Evolutionary conservation across 345 rosid genomes (phyloP).

Genomic region (Raphanus sativus): DNA sequence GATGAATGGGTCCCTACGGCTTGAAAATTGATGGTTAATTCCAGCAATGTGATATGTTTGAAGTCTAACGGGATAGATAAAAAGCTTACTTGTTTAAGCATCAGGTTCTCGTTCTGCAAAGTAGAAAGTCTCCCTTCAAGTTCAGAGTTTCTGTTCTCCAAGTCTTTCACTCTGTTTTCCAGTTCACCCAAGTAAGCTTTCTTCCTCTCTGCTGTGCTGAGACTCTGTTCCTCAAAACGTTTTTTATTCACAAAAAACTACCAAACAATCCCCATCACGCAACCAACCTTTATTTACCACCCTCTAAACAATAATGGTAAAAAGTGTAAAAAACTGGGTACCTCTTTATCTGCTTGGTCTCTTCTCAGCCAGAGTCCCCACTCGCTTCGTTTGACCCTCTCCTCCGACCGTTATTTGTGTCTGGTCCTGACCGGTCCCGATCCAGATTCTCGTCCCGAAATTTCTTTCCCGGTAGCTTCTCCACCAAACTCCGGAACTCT

Average conservation of each 20-base stretch:
- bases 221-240: constrained; percentile 93
- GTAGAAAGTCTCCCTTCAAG: constrained; percentile 88
- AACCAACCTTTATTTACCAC: not conserved
- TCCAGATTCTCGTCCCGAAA: constrained; percentile 18
- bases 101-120: constrained; percentile 84
- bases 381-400: constrained; percentile 61
- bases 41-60: too few relatives aligned
- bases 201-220: constrained; percentile 97
- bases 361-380: constrained; percentile 80
- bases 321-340: not conserved
- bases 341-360: constrained; percentile 82
- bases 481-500: constrained; percentile 83
- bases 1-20: too few relatives aligned
- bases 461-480: constrained; percentile 45
- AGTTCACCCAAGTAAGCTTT: constrained; percentile 76
- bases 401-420: constrained; percentile 40
- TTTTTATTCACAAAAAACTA: not conserved
- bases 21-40: too few relatives aligned
- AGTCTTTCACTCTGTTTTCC: constrained; percentile 67
- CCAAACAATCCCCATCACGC: constrained; percentile 10
- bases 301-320: not conserved
- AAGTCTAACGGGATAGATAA: not conserved
- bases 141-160: constrained; percentile 78
- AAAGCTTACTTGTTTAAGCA: constrained; percentile 82
- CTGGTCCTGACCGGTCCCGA: constrained; percentile 44